Evolutionary conservation across 768 basidiomycete species (phyloP).

Genomic region (Termitomyces sp.): DNA sequence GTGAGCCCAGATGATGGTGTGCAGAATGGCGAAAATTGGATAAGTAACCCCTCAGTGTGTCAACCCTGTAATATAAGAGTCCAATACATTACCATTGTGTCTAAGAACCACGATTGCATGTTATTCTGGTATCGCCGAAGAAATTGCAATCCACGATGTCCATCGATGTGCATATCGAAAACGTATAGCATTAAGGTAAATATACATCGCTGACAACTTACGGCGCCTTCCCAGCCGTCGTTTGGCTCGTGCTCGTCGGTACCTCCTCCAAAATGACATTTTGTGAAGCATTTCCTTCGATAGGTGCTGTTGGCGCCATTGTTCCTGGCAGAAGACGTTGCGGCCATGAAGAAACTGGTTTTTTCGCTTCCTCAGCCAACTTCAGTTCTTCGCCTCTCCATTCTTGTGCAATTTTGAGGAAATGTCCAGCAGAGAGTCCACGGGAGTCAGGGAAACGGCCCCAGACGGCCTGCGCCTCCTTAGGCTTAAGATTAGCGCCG

Average conservation of each 20-base stretch:
- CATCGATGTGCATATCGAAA: background rate
- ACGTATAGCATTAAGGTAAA: background rate
- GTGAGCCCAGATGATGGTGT: background rate
- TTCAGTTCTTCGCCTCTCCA: constrained; percentile 2
- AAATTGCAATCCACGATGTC: background rate
- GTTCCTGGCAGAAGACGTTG: background rate
- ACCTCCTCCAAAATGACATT: constrained; percentile 1
- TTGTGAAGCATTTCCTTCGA: background rate
- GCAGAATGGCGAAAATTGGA: background rate
- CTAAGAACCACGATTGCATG: background rate
- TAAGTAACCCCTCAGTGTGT: background rate
- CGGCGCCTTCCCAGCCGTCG: constrained; percentile 1
- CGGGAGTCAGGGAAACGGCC: constrained; percentile 30
- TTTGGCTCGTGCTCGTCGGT: background rate
- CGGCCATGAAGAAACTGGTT: constrained; percentile 7
- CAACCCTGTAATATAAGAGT: too few relatives aligned
- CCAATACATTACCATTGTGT: background rate
- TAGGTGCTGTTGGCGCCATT: background rate
- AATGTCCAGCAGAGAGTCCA: constrained; percentile 38
- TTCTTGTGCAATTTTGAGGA: constrained; percentile 33
- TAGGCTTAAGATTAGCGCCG: constrained; percentile 30
- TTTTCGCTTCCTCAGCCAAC: background rate
- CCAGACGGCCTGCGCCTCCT: constrained; percentile 29
- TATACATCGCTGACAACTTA: constrained; percentile 1
- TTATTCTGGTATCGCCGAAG: background rate